Evolutionary conservation across 306 rosid genomes (phyloP), one percentile per base, ranked within the genome.

Genomic region (Ochetophila trinervis): DNA sequence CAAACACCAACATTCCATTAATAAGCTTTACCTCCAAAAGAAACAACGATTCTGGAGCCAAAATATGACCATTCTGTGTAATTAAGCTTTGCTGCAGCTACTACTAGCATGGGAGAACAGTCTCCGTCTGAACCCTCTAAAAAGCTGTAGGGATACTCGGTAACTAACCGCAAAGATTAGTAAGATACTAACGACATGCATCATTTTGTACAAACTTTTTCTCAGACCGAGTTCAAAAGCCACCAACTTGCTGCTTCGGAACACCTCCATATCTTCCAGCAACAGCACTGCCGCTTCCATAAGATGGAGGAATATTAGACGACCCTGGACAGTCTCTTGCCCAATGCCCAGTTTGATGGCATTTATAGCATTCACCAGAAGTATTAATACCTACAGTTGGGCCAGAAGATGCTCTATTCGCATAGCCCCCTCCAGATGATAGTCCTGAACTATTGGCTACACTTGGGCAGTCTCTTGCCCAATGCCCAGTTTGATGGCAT

Each of bases 261-360:
- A 68, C 73, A 50, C 74, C 40, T 32, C 86, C 87, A 62, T 81
- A 85, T 81, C 86, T 82, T 30, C 91, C 86, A 5, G 84, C 75
- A 18, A 57, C 73, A 64, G 13, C 66, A 56, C 79, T 74, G 32
- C 76, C 60, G 59, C 75, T 78, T 63, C 96, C 93, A 75, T 84
- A 88, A 62, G 91, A 74, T 35, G 82, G 72, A 62, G 88, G 81
- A 32, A 64, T 67, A 15, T 79, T 74, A 50, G 52, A 62, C 45
- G 65, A 24, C 21, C 84, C 83, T 17, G 93, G 98, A 70, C 96
- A 92, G 74, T 92, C 91, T 70, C 76, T 84, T 9, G 95, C 91
- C 91, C 89, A 87, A 48, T 92, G 96, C 30, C 98, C 97, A 20
- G 85, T 47, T 82, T 79, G 88, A 56, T 84, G 82, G 77, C 98